These are phyloP conservation scores for Viridothelium virens DNA, from an alignment of 495 filamentous ascomycete species.

Conservation along the genomic window DNA sequence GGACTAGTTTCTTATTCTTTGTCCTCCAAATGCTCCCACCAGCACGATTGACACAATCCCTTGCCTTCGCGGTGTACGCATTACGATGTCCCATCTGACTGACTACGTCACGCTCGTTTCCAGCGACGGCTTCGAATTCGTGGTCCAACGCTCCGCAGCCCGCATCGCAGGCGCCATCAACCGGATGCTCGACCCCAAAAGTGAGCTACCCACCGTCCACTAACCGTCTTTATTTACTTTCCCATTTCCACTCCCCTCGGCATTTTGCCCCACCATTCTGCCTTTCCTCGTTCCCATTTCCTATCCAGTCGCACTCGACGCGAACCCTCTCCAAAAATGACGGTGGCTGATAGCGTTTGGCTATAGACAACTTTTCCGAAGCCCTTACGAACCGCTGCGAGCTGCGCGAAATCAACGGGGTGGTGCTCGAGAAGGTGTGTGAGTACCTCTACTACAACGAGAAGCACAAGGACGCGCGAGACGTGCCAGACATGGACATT, in stretches of 20 bases:
- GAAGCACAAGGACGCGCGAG: constrained; percentile 63
- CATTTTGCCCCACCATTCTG: background rate
- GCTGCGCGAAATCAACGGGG: constrained; percentile 63
- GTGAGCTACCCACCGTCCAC: constrained; percentile 40
- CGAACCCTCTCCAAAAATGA: no score
- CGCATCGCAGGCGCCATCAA: constrained; percentile 68
- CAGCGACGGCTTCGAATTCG: constrained; percentile 79
- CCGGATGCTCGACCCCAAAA: constrained; percentile 74
- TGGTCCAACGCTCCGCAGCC: constrained; percentile 69
- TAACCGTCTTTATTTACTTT: background rate
- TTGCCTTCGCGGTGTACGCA: background rate
- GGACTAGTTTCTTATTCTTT: no score
- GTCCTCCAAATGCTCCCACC: background rate
- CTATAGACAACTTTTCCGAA: constrained; percentile 62
- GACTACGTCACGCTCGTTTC: constrained; percentile 85
- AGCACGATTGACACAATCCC: no score
- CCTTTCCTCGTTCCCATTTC: background rate
- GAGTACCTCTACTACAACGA: constrained; percentile 77
- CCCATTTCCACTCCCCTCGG: background rate
- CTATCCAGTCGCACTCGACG: background rate
- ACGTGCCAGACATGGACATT: constrained; percentile 88
- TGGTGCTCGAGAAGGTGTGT: constrained; percentile 81
- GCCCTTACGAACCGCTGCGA: constrained; percentile 54
- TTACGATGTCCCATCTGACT: constrained; percentile 14
- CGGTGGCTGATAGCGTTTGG: no score